Evolutionary conservation across 805 yeast species (phyloP).

Genomic region (Millerozyma acaciae): DNA sequence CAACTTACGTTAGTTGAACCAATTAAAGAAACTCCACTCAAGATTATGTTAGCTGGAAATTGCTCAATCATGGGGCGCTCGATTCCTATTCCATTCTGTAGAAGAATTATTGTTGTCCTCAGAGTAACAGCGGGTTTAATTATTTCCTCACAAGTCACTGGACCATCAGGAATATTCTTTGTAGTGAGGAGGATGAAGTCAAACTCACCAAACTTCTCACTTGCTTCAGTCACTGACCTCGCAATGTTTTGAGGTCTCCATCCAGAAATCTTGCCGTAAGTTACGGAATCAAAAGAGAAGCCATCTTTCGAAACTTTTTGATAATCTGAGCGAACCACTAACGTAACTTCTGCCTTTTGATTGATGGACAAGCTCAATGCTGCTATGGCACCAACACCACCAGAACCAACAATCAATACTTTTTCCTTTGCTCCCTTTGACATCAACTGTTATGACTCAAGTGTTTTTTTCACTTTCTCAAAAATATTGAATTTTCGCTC

Average conservation of each 20-base stretch:
- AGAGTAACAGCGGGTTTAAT: slow-evolving; percentile 31
- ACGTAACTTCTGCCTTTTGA: slow-evolving; percentile 39
- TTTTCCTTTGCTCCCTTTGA: slow-evolving; percentile 12
- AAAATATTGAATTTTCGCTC: too few species aligned
- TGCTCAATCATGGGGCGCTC: slow-evolving; percentile 27
- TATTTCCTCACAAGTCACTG: slow-evolving; percentile 38
- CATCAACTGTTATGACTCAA: slow-evolving; percentile 3
- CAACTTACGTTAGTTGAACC: slow-evolving; percentile 30
- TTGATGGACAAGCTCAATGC: slow-evolving; percentile 56
- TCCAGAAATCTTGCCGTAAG: slow-evolving; percentile 26
- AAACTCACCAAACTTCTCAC: slow-evolving; percentile 19
- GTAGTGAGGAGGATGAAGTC: slow-evolving; percentile 38
- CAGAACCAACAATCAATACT: slow-evolving; percentile 70
- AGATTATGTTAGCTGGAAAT: slow-evolving; percentile 30
- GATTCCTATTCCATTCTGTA: slow-evolving; percentile 40
- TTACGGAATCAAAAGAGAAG: slow-evolving; percentile 27
- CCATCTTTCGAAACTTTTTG: slow-evolving; percentile 26
- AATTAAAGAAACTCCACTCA: slow-evolving; percentile 35
- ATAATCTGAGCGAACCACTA: slow-evolving; percentile 37
- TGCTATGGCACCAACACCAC: slow-evolving; percentile 82
- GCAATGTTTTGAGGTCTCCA: slow-evolving; percentile 32
- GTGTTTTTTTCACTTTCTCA: too few species aligned
- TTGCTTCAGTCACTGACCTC: slow-evolving; percentile 26
- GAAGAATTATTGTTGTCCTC: slow-evolving; percentile 27
- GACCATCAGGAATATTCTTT: slow-evolving; percentile 35